These are phyloP conservation scores for Hygrophorus pudorinus DNA, from an alignment of 768 basidiomycete species.

Conservation along the genomic window DNA sequence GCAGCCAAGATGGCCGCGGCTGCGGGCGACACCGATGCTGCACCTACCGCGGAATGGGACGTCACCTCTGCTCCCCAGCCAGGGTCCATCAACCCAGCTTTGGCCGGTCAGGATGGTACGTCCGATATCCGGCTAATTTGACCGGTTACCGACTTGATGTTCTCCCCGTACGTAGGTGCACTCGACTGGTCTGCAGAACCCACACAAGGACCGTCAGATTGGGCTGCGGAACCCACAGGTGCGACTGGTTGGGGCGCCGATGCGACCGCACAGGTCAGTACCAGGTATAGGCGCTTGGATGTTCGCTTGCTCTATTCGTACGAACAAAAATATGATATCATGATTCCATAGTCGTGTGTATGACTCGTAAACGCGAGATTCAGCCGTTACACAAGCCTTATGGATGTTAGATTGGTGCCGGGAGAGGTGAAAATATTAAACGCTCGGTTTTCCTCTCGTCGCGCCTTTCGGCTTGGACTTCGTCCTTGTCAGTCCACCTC, in stretches of 20 bases:
- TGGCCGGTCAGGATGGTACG: slow-evolving; percentile 52
- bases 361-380: too few relatives aligned
- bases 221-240: slow-evolving; percentile 75
- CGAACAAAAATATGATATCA: too few relatives aligned
- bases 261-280: slow-evolving; percentile 16
- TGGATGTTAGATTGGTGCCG: too few relatives aligned
- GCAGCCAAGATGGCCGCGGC: slow-evolving; percentile 70
- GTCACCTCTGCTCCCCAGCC: slow-evolving; percentile 55
- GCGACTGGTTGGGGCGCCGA: slow-evolving; percentile 38
- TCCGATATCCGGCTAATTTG: slow-evolving; percentile 6
- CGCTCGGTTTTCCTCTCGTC: too few relatives aligned
- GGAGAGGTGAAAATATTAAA: too few relatives aligned
- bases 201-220: slow-evolving; percentile 53
- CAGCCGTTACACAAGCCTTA: too few relatives aligned
- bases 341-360: too few relatives aligned
- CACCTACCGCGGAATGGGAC: slow-evolving; percentile 61
- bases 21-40: slow-evolving; percentile 37
- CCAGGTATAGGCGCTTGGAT: slow-evolving; percentile 4
- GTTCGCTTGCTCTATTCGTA: too few relatives aligned
- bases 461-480: too few relatives aligned
- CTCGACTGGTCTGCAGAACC: slow-evolving; percentile 82
- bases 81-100: slow-evolving; percentile 68
- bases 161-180: slow-evolving; percentile 31
- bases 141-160: slow-evolving; percentile 2
- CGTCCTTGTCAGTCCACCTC: too few relatives aligned